Percentiles rank a stretch among this genome's conserved stretches.
Conservation (phyloP, 2,329 filamentous ascomycete genomes). For the Penicillium palitans region DNA sequence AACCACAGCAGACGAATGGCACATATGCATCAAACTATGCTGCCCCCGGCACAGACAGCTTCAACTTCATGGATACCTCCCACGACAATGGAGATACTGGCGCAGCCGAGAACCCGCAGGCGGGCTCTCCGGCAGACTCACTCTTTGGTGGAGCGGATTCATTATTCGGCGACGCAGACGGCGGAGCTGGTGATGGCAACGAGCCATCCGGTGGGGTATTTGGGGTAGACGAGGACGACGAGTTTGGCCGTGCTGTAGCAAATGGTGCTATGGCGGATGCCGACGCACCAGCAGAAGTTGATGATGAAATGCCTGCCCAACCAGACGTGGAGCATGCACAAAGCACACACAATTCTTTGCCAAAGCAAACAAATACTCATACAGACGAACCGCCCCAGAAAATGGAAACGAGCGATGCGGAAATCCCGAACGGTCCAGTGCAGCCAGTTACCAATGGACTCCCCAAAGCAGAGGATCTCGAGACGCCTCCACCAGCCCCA, state of each 20-base stretch:
- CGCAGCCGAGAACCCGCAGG: conserved; percentile 57
- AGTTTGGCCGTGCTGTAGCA: conserved; percentile 74
- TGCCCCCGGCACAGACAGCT: conserved; percentile 59
- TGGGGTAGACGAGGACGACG: conserved; percentile 79
- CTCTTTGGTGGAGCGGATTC: conserved; percentile 84
- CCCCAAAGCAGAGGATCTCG: conserved; percentile 45
- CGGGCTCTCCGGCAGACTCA: conserved; percentile 70
- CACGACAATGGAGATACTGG: conserved; percentile 39
- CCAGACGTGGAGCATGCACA: conserved; percentile 9
- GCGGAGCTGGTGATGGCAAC: conserved; percentile 47
- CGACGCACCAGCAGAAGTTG: conserved; percentile 36
- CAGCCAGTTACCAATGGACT: conserved; percentile 43
- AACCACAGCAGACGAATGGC: conserved; percentile 54
- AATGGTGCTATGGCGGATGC: conserved; percentile 58
- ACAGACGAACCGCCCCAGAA: conserved; percentile 15
- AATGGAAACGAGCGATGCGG: conserved; percentile 19
- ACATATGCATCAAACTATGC: conserved; percentile 78
- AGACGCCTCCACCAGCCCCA: conserved; percentile 23
- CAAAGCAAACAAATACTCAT: conserved; percentile 6
- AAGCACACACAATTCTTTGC: not conserved
- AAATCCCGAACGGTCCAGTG: conserved; percentile 26
- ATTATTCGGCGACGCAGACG: conserved; percentile 81
- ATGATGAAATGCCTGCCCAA: conserved; percentile 22
- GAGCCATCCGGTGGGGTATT: conserved; percentile 61
- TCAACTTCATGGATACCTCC: conserved; percentile 44